Percentiles rank a stretch among this genome's conserved stretches.
phyloP scores from a whole-genome alignment of 257 asterid genomes.

The Nicotiana otophora region DNA sequence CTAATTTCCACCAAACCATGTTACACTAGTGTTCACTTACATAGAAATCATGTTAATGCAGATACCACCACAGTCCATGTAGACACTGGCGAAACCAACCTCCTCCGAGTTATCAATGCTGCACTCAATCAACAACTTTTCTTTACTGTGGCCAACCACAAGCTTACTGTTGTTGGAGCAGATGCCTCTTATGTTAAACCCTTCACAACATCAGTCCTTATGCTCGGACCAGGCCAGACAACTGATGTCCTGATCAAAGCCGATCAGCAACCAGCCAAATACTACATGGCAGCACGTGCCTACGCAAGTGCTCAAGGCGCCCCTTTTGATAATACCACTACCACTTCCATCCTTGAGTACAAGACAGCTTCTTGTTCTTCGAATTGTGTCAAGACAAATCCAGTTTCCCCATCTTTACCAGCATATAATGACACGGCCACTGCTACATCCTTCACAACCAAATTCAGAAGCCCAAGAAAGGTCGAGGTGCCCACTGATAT shows the following conservation, averaged over 20 bases:
- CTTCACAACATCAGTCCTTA: constrained; percentile 68
- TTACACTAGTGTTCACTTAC: neutral
- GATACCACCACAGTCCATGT: constrained; percentile 52
- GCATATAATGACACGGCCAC: constrained; percentile 81
- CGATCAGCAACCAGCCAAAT: constrained; percentile 51
- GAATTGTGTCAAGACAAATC: constrained; percentile 32
- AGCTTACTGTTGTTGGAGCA: constrained; percentile 77
- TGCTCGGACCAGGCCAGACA: constrained; percentile 97
- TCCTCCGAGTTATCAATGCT: constrained; percentile 64
- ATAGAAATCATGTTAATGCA: constrained; percentile 19
- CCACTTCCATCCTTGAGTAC: constrained; percentile 84
- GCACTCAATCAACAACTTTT: constrained; percentile 85
- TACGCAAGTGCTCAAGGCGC: constrained; percentile 85
- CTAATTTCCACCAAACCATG: neutral
- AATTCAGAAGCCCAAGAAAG: constrained; percentile 58
- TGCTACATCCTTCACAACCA: constrained; percentile 60
- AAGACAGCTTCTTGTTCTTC: constrained; percentile 42
- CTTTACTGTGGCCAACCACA: constrained; percentile 79
- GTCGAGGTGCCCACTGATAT: constrained; percentile 57
- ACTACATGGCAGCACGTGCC: constrained; percentile 83
- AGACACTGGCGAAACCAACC: constrained; percentile 58
- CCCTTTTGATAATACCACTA: constrained; percentile 83
- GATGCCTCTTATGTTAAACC: constrained; percentile 79
- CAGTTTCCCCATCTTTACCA: constrained; percentile 49
- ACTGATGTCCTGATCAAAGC: constrained; percentile 79